Evolutionary conservation across 805 yeast species (phyloP).

Genomic region (Hanseniaspora hatyaiensis): DNA sequence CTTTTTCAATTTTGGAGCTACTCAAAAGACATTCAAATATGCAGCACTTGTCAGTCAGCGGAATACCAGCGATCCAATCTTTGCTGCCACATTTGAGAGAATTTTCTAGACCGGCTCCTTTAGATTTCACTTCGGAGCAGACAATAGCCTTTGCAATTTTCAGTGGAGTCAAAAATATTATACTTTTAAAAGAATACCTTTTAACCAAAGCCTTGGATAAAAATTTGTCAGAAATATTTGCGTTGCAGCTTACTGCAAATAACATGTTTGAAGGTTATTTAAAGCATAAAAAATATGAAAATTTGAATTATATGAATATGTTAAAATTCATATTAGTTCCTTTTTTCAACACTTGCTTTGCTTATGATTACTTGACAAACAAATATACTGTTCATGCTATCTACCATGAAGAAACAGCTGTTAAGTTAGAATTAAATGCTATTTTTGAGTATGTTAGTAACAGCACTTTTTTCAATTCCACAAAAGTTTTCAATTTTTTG

Average conservation of each 20-base stretch:
- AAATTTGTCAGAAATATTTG: not conserved
- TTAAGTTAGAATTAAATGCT: not conserved
- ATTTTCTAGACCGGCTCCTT: conserved; percentile 8
- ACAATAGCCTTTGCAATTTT: conserved; percentile 13
- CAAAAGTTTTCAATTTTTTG: not conserved
- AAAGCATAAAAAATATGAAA: not conserved
- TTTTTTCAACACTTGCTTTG: not conserved
- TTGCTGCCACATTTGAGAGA: not conserved
- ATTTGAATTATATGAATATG: not conserved
- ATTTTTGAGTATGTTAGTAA: not conserved
- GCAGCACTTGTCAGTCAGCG: conserved; percentile 12
- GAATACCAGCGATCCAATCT: conserved; percentile 9
- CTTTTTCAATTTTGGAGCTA: conserved; percentile 10
- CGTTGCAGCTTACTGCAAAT: not conserved
- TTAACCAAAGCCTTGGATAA: not conserved
- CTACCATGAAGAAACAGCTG: conserved; percentile 1
- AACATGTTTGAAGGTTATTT: conserved; percentile 2
- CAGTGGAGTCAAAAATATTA: conserved; percentile 5
- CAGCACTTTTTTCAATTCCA: not conserved
- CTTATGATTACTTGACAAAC: conserved; percentile 9
- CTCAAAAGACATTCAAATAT: conserved; percentile 8
- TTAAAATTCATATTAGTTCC: not conserved
- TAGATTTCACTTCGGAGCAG: conserved; percentile 9
- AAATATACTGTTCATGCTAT: conserved; percentile 3
- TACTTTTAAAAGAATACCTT: not conserved